Base-by-base conservation (phyloP, 345 rosid species). In the Gossypium arboreum region DNA sequence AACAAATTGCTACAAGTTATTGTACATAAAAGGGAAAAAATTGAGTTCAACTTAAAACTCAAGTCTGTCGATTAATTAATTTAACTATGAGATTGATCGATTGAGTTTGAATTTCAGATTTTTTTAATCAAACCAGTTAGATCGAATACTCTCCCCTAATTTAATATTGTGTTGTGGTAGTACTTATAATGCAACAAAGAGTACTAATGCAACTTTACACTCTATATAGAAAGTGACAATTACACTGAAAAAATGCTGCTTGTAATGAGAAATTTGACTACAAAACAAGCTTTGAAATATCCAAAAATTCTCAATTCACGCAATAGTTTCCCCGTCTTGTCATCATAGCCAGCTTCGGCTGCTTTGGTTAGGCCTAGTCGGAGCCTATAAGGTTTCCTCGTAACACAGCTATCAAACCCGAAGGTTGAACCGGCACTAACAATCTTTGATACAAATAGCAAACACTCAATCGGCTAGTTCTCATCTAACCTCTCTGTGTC, bases 401-500 rank as follows among this genome's bases (percentile, higher is more conserved):
- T 11, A n/a, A 27, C 39, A 52, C 43, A 3, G 60, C 60, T n/a
- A 27, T 52, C 0, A 2, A 70, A n/a, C 27, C 59, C 45, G 4
- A 51, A 9, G 44, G 72, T 24, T 39, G 27, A 70, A 17, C 27
- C 54, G 27, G 61, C 61, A 70, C 45, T 52, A n/a, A 34, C 34
- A 52, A 11, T 17, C 47, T 48, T 29, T 25, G 6, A 70, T 29
- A 60, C n/a, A 34, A 25, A 54, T n/a, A 11, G 48, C 16, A 11
- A 68, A 48, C 41, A 45, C 56, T 22, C 56, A 7, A 0, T 3
- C 29, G 1, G 27, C 58, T 70, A 75, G 48, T 74, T 75, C 72
- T 55, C 75, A 68, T 79, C 87, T 61, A 73, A 77, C 71, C 82
- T 81, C 82, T 87, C 90, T 71, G 60, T 58, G 54, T 84, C 90